Evolutionary conservation across 768 basidiomycete genomes (phyloP).

Genomic region (Cyathus striatus): DNA sequence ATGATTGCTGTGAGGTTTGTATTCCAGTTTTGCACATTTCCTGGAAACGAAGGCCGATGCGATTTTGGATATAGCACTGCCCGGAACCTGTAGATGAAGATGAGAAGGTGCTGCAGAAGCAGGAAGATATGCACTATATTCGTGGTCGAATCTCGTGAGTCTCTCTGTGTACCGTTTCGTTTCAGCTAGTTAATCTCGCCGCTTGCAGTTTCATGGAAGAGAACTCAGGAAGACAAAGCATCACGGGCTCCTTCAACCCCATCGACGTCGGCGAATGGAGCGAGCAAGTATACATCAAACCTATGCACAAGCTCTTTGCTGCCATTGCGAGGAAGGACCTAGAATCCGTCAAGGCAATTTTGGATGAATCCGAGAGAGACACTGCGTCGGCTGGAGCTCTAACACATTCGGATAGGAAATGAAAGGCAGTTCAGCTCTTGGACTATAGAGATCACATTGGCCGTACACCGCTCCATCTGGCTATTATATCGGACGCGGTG

Average conservation of each 20-base stretch:
- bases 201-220: constrained; percentile 48
- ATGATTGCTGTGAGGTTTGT: constrained; percentile 59
- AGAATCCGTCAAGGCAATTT: no score
- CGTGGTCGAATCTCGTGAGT: constrained; percentile 48
- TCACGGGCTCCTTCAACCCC: constrained; percentile 61
- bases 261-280: constrained; percentile 67
- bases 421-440: no score
- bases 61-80: constrained; percentile 43
- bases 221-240: constrained; percentile 55
- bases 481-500: constrained; percentile 38
- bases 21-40: not conserved
- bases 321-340: no score
- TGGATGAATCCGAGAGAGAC: no score
- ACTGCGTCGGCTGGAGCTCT: no score
- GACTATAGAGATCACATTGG: constrained; percentile 59
- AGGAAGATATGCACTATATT: constrained; percentile 50
- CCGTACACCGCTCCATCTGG: constrained; percentile 54
- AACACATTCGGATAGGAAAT: no score
- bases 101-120: constrained; percentile 43
- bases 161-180: not conserved
- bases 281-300: constrained; percentile 54
- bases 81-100: constrained; percentile 52
- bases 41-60: not conserved
- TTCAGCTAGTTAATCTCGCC: not conserved
- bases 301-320: no score